Percentiles rank a stretch among this genome's conserved stretches.
phyloP scores from a whole-genome alignment of 139 green algal species.

The Chlamydomonas sphaeroides region DNA sequence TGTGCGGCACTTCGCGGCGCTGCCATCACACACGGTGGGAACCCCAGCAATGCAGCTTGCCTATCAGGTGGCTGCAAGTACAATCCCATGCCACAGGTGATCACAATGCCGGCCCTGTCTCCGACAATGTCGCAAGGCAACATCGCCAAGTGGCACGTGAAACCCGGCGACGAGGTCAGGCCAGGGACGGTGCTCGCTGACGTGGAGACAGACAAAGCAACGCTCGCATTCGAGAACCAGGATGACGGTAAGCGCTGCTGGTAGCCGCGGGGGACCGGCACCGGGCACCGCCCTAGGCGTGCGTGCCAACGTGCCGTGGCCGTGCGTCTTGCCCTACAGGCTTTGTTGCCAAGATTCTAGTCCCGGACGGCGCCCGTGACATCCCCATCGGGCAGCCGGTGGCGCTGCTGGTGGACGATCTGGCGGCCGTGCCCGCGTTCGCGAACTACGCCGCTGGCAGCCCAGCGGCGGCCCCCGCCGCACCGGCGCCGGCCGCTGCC shows the following conservation, averaged over 20 bases:
- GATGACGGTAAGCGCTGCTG: conserved; percentile 81
- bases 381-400: conserved; percentile 82
- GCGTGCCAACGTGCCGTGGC: too few species aligned
- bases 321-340: too few species aligned
- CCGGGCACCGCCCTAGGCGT: too few species aligned
- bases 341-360: conserved; percentile 73
- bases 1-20: neutral
- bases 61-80: neutral
- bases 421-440: conserved; percentile 56
- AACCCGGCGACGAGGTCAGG: conserved; percentile 64
- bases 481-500: neutral
- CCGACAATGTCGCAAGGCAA: conserved; percentile 91
- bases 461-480: neutral
- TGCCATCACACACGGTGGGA: neutral
- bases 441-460: neutral
- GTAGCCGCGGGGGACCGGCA: too few species aligned
- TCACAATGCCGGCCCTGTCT: conserved; percentile 89
- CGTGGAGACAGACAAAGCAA: conserved; percentile 96
- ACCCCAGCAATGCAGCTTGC: neutral
- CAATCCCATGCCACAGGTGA: conserved; percentile 31
- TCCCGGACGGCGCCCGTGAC: conserved; percentile 76
- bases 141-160: conserved; percentile 72
- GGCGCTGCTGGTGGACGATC: conserved; percentile 89
- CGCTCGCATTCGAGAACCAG: conserved; percentile 71
- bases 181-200: conserved; percentile 84